phyloP scores from a whole-genome alignment of 495 filamentous ascomycete species.

The Coniosporium apollinis region DNA sequence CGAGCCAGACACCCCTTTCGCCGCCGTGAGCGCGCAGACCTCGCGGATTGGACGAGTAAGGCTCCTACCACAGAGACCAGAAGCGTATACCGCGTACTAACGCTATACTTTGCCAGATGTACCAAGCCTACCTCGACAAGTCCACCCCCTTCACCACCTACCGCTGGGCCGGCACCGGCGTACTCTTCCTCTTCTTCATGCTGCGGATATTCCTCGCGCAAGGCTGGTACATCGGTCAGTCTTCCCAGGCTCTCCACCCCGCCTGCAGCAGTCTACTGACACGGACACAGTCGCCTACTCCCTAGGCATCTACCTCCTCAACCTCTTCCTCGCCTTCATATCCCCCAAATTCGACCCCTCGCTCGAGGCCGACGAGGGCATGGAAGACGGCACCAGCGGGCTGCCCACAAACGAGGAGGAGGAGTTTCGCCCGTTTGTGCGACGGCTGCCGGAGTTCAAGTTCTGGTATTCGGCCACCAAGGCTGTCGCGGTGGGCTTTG shows the following conservation, averaged over 20 bases:
- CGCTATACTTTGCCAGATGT: constrained; percentile 41
- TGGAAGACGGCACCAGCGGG: constrained; percentile 68
- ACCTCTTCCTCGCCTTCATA: constrained; percentile 97
- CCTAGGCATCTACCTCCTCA: constrained; percentile 95
- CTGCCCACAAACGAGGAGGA: constrained; percentile 91
- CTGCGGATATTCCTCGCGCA: constrained; percentile 76
- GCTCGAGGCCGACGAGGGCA: constrained; percentile 83
- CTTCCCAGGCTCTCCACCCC: not conserved
- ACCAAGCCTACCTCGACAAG: constrained; percentile 87
- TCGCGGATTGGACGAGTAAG: constrained; percentile 52
- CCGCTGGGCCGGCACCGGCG: constrained; percentile 70
- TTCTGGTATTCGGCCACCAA: constrained; percentile 95
- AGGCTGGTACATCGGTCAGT: constrained; percentile 95
- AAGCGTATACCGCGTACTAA: not conserved
- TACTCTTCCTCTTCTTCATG: constrained; percentile 64
- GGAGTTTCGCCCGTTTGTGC: constrained; percentile 93
- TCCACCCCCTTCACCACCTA: constrained; percentile 74
- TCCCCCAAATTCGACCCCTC: constrained; percentile 98
- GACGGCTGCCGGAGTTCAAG: constrained; percentile 95
- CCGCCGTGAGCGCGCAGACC: constrained; percentile 70
- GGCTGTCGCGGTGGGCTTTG: constrained; percentile 67
- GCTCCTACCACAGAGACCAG: constrained; percentile 7
- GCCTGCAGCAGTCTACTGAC: not conserved
- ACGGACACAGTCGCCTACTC: constrained; percentile 69
- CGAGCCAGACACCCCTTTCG: constrained; percentile 73